A percentile compares a stretch with the other conserved stretches of the same genome.
Conservation (phyloP, 495 filamentous ascomycete genomes). For the Podospora didyma region DNA sequence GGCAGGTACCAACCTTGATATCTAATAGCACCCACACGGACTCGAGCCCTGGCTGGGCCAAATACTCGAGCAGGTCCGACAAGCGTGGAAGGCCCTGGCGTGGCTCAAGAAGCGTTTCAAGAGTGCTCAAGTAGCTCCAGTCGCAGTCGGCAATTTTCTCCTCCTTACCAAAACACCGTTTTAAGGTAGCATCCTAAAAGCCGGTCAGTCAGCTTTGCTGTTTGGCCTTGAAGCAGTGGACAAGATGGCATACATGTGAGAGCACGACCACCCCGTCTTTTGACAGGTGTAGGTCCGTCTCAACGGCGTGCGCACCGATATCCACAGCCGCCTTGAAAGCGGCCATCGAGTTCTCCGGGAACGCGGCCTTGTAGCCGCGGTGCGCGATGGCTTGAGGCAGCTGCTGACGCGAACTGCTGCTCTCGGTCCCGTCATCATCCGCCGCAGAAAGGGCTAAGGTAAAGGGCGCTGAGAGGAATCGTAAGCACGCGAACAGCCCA, state of each 20-base stretch:
- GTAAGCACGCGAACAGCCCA: too few species aligned
- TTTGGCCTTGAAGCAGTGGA: not conserved
- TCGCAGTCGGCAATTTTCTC: conserved; percentile 70
- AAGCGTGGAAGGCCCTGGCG: conserved; percentile 70
- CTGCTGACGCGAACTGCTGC: not conserved
- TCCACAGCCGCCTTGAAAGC: conserved; percentile 71
- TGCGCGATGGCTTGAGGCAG: conserved; percentile 80
- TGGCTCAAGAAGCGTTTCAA: conserved; percentile 64
- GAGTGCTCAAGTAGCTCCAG: conserved; percentile 64
- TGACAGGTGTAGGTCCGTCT: conserved; percentile 82
- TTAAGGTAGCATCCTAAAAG: conserved; percentile 66
- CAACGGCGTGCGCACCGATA: conserved; percentile 74
- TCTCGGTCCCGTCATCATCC: too few species aligned
- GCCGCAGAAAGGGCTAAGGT: not conserved
- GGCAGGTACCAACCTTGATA: conserved; percentile 64
- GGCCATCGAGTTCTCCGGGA: conserved; percentile 81
- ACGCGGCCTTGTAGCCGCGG: conserved; percentile 73
- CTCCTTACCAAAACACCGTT: conserved; percentile 72
- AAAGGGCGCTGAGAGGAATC: not conserved
- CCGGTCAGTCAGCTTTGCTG: not conserved
- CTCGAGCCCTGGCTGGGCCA: conserved; percentile 56
- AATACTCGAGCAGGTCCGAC: conserved; percentile 67
- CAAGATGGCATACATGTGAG: conserved; percentile 60
- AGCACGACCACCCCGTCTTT: conserved; percentile 81
- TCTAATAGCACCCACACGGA: conserved; percentile 81